Evolutionary conservation across 1,139 yeast genomes (phyloP).

Genomic region (Zygoascus meyerae): DNA sequence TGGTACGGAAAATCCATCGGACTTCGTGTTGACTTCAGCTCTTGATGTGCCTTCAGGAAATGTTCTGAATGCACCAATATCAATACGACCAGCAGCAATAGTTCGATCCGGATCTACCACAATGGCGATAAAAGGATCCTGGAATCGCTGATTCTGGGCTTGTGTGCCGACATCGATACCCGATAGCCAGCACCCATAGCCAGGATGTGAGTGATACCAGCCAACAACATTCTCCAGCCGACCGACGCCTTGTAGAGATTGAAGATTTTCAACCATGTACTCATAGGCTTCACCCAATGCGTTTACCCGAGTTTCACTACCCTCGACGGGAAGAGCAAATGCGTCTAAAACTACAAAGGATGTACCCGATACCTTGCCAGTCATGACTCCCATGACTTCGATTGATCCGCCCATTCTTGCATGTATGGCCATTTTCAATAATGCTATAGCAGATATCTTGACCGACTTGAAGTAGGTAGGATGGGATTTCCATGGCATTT

Average conservation of each 20-base stretch:
- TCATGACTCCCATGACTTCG: slow-evolving; percentile 92
- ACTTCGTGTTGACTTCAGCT: slow-evolving; percentile 7
- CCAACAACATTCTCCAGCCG: slow-evolving; percentile 69
- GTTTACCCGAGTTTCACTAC: slow-evolving; percentile 92
- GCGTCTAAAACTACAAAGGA: slow-evolving; percentile 73
- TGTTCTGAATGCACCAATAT: slow-evolving; percentile 90
- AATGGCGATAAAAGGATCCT: slow-evolving; percentile 85
- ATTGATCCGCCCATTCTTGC: slow-evolving; percentile 84
- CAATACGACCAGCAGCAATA: slow-evolving; percentile 57
- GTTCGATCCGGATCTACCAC: slow-evolving; percentile 83
- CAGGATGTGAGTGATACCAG: slow-evolving; percentile 93
- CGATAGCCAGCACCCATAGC: slow-evolving; percentile 95
- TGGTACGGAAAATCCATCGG: slow-evolving; percentile 34
- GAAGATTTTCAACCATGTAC: slow-evolving; percentile 81
- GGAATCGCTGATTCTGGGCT: slow-evolving; percentile 72
- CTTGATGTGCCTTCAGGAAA: slow-evolving; percentile 43
- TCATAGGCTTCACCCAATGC: slow-evolving; percentile 94
- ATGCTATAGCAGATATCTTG: slow-evolving; percentile 66
- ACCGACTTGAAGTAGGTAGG: slow-evolving; percentile 62
- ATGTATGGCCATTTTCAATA: slow-evolving; percentile 74
- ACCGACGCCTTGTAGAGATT: slow-evolving; percentile 50
- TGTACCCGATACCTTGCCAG: slow-evolving; percentile 61
- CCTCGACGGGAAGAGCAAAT: slow-evolving; percentile 87
- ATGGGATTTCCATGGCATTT: slow-evolving; percentile 44
- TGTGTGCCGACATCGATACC: slow-evolving; percentile 91